A percentile compares a stretch with the other conserved stretches of the same genome.
Conservation (phyloP, 2,329 filamentous ascomycete genomes). For the Penicillium griseofulvum region DNA sequence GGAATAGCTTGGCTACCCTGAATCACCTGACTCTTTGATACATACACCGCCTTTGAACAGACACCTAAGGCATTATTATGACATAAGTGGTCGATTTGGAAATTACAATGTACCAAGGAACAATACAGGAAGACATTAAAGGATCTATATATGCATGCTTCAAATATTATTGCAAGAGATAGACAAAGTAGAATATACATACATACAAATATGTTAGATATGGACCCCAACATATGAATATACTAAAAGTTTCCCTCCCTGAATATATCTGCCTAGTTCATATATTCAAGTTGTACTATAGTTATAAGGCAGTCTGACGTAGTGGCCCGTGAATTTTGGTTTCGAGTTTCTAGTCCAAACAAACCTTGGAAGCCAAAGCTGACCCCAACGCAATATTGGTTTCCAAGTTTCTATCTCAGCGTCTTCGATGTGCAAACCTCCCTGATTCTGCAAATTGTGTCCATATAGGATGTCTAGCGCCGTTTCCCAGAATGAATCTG, state of each 20-base stretch:
- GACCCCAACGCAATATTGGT: background rate
- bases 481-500: conserved; percentile 26
- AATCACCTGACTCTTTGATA: background rate
- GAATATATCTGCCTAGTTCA: background rate
- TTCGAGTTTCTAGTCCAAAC: conserved; percentile 2
- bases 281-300: no score
- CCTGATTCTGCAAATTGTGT: conserved; percentile 9
- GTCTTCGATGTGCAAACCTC: conserved; percentile 18
- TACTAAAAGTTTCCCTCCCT: no score
- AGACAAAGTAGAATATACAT: no score
- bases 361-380: background rate
- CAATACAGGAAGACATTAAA: background rate
- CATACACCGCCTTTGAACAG: background rate
- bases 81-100: background rate
- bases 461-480: conserved; percentile 32
- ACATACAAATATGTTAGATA: no score
- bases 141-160: background rate
- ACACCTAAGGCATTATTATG: background rate
- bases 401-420: background rate
- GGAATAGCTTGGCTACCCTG: background rate
- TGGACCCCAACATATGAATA: no score
- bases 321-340: background rate
- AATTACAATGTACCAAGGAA: background rate
- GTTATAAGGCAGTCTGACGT: conserved; percentile 6
- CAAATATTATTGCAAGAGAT: background rate